These are phyloP conservation scores for Cladosporium colombiae DNA, from an alignment of 2,329 filamentous ascomycete species.

Conservation along the genomic window DNA sequence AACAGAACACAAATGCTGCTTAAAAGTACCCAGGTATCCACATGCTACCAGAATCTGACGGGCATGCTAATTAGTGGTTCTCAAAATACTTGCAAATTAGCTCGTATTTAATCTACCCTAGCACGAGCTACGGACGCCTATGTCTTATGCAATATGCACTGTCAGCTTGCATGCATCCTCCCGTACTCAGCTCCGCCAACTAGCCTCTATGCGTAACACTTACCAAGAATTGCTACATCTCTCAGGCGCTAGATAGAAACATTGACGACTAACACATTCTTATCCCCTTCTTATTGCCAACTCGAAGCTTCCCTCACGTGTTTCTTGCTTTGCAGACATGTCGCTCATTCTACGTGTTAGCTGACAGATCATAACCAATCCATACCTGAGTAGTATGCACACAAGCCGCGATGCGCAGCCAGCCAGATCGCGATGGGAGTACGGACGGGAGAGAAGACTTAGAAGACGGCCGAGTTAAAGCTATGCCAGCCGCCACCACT, in stretches of 20 bases:
- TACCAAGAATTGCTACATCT: slow-evolving; percentile 1
- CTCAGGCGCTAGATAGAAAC: neutral
- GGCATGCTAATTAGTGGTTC: neutral
- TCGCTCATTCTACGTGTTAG: neutral
- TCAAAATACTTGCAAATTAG: neutral
- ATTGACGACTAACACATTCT: neutral
- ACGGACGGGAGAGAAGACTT: neutral
- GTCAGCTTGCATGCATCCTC: slow-evolving; percentile 8
- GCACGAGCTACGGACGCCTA: neutral
- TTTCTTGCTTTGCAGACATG: neutral
- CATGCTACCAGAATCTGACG: neutral
- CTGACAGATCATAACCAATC: slow-evolving; percentile 11
- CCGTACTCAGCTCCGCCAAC: slow-evolving; percentile 4
- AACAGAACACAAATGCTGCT: neutral
- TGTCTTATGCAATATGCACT: slow-evolving; percentile 3
- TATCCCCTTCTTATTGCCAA: neutral
- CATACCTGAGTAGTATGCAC: neutral
- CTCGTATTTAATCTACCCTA: neutral
- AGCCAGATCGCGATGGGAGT: neutral
- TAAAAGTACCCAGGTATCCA: neutral
- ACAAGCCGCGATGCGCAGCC: neutral
- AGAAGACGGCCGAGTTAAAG: neutral
- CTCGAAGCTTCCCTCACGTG: neutral
- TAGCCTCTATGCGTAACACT: slow-evolving; percentile 7
- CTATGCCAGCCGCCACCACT: neutral